These are phyloP conservation scores for Saururus chinensis DNA, from an alignment of 164 flowering plant genomes.

Conservation along the genomic window DNA sequence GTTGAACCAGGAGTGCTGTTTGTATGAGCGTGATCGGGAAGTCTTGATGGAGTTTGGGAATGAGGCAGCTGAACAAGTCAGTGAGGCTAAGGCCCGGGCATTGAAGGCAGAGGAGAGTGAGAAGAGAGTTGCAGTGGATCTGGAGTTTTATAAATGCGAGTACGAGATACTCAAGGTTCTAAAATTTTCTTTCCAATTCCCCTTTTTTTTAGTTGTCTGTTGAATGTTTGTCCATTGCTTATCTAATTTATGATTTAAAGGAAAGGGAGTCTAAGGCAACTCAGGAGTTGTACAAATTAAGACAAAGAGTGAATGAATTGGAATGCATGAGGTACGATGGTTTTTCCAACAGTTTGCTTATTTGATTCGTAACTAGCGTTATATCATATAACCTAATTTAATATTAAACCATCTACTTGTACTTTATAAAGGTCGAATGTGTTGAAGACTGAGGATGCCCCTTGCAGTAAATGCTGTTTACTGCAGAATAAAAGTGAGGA, in stretches of 20 bases:
- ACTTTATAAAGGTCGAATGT: slow-evolving; percentile 6
- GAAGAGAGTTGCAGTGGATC: slow-evolving; percentile 30
- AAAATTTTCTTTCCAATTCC: background rate
- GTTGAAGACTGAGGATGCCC: background rate
- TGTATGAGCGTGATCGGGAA: slow-evolving; percentile 77
- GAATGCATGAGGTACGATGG: slow-evolving; percentile 10
- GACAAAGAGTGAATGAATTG: slow-evolving; percentile 10
- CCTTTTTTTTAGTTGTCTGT: background rate
- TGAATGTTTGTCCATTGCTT: background rate
- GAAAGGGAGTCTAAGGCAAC: slow-evolving; percentile 11
- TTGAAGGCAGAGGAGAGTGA: slow-evolving; percentile 46
- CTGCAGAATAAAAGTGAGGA: slow-evolving; percentile 6
- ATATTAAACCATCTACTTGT: too few species aligned
- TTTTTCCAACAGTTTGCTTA: background rate
- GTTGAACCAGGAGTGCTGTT: slow-evolving; percentile 67
- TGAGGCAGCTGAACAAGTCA: slow-evolving; percentile 82
- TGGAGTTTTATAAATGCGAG: slow-evolving; percentile 33
- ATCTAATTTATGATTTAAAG: slow-evolving; percentile 9
- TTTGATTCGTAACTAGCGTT: too few species aligned
- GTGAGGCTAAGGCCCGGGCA: slow-evolving; percentile 56
- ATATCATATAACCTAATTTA: too few species aligned
- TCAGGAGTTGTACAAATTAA: slow-evolving; percentile 14
- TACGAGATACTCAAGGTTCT: slow-evolving; percentile 16
- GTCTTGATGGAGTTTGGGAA: slow-evolving; percentile 91
- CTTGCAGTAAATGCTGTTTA: slow-evolving; percentile 9